These are phyloP conservation scores for Lagenaria siceraria DNA, from an alignment of 306 rosid genomes.

Conservation along the genomic window DNA sequence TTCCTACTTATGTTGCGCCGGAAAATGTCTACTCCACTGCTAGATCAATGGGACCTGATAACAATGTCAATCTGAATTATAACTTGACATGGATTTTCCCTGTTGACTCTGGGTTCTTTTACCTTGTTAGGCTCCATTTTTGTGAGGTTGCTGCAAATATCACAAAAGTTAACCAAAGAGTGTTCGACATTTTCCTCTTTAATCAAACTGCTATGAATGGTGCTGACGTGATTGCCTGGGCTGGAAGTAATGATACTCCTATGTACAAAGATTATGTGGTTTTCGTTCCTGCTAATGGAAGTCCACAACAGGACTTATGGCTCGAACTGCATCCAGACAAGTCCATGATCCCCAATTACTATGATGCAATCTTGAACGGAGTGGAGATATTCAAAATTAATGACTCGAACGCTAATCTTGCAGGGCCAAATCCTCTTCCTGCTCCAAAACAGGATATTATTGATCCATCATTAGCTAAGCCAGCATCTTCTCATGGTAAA, in stretches of 20 bases:
- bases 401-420: constrained; percentile 45
- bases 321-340: constrained; percentile 54
- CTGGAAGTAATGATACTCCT: constrained; percentile 25
- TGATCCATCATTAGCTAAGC: constrained; percentile 39
- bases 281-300: constrained; percentile 44
- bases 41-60: constrained; percentile 74
- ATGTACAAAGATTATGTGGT: constrained; percentile 51
- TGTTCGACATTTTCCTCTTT: constrained; percentile 44
- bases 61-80: constrained; percentile 38
- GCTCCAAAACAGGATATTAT: constrained; percentile 32
- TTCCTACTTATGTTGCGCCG: constrained; percentile 59
- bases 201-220: constrained; percentile 46
- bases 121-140: constrained; percentile 89
- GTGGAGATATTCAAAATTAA: constrained; percentile 76
- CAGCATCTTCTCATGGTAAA: constrained; percentile 30
- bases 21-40: constrained; percentile 53
- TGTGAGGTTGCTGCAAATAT: constrained; percentile 47
- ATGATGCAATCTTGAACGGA: constrained; percentile 64
- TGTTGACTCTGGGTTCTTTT: constrained; percentile 58
- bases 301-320: constrained; percentile 73
- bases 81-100: constrained; percentile 78
- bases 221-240: constrained; percentile 48
- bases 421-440: constrained; percentile 67
- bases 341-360: constrained; percentile 6
- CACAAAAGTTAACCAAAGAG: constrained; percentile 36